Percentiles rank a stretch among this genome's conserved stretches.
Evolutionary conservation across 768 basidiomycete genomes (phyloP).

Genomic region (Plicaturopsis crispa): DNA sequence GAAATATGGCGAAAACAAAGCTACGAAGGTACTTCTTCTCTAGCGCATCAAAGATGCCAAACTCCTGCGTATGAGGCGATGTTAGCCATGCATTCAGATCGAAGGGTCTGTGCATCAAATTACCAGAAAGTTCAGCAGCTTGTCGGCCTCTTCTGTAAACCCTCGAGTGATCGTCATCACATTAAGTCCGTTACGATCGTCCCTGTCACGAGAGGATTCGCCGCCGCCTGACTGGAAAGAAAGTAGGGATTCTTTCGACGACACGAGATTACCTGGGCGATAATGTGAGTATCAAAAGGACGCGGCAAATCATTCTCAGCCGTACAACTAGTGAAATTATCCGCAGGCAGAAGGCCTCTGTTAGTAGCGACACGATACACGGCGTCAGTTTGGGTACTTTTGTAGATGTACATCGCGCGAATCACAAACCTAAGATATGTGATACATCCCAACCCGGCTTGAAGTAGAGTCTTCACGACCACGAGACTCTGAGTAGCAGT

Average conservation of each 20-base stretch:
- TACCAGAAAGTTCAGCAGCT: conserved; percentile 75
- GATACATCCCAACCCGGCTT: conserved; percentile 69
- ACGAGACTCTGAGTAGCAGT: conserved; percentile 55
- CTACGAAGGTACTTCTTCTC: conserved; percentile 79
- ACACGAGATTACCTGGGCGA: conserved; percentile 41
- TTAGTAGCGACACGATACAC: background rate
- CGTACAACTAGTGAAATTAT: conserved; percentile 68
- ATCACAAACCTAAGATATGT: conserved; percentile 53
- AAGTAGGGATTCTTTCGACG: conserved; percentile 36
- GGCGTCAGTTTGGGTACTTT: too few species aligned
- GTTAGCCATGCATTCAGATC: too few species aligned
- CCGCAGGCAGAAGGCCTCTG: conserved; percentile 71
- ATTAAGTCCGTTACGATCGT: background rate
- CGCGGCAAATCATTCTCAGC: too few species aligned
- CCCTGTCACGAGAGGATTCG: too few species aligned
- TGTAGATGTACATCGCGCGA: background rate
- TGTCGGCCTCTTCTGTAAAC: conserved; percentile 78
- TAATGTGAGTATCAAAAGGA: too few species aligned
- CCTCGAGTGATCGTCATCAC: conserved; percentile 56
- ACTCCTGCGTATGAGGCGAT: conserved; percentile 42
- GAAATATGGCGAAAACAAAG: conserved; percentile 80
- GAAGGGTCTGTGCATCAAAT: too few species aligned
- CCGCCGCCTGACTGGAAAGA: too few species aligned
- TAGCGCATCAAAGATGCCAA: conserved; percentile 81
- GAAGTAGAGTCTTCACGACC: conserved; percentile 64